These are phyloP conservation scores for Lasiosphaeria hispida DNA, from an alignment of 495 filamentous ascomycete species.

Conservation along the genomic window DNA sequence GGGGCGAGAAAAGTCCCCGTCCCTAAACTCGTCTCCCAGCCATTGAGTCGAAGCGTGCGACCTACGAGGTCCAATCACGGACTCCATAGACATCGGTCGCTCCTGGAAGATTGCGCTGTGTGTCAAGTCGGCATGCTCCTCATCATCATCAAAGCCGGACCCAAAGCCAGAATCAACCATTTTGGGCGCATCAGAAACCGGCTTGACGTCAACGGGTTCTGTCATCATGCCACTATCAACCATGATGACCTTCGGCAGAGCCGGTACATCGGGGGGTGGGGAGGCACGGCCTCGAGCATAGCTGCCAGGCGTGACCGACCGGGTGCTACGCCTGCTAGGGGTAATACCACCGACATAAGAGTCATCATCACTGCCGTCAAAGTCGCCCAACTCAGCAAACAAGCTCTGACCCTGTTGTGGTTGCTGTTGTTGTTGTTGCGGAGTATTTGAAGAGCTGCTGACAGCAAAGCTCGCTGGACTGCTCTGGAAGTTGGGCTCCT, in stretches of 20 bases:
- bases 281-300: conserved; percentile 36
- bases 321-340: conserved; percentile 46
- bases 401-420: conserved; percentile 63
- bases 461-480: conserved; percentile 56
- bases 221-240: conserved; percentile 88
- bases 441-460: conserved; percentile 47
- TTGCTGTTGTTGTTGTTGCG: conserved; percentile 38
- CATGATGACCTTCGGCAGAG: conserved; percentile 57
- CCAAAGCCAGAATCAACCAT: background rate
- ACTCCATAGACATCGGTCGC: conserved; percentile 40
- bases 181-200: conserved; percentile 1
- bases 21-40: conserved; percentile 27
- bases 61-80: conserved; percentile 29
- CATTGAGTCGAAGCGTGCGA: conserved; percentile 28
- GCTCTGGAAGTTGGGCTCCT: conserved; percentile 52
- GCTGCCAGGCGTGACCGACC: conserved; percentile 41
- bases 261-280: conserved; percentile 54
- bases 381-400: conserved; percentile 82
- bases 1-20: conserved; percentile 24
- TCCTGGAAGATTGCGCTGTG: conserved; percentile 20
- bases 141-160: background rate
- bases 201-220: conserved; percentile 54
- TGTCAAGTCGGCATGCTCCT: conserved; percentile 8
- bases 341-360: conserved; percentile 38
- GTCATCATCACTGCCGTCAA: conserved; percentile 66